These are phyloP conservation scores for Phyllosticta citrichinensis DNA, from an alignment of 2,329 filamentous ascomycete genomes.

Conservation along the genomic window DNA sequence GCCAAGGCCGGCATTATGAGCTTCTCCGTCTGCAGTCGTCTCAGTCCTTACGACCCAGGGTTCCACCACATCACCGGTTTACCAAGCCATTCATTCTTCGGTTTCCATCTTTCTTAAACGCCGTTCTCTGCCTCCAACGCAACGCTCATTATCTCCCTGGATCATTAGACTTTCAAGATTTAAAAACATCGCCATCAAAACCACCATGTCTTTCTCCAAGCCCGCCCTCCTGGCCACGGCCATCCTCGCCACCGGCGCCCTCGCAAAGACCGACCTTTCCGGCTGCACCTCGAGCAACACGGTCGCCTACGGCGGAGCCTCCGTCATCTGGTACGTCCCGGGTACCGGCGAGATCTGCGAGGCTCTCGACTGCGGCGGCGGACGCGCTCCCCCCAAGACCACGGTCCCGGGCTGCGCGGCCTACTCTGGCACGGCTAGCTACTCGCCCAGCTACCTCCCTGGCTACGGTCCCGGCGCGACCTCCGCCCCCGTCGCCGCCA, in stretches of 20 bases:
- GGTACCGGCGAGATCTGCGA: constrained; percentile 55
- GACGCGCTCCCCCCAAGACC: constrained; percentile 53
- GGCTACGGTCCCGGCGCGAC: constrained; percentile 17
- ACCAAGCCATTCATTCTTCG: not conserved
- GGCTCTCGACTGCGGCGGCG: constrained; percentile 57
- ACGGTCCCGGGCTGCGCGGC: constrained; percentile 49
- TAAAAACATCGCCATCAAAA: not conserved
- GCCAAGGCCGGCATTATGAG: not conserved
- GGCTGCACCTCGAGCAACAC: constrained; percentile 35
- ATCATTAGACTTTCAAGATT: not conserved
- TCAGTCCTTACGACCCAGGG: not conserved
- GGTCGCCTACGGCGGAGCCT: constrained; percentile 33
- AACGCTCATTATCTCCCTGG: not conserved
- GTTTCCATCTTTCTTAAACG: not conserved
- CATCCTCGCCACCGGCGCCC: constrained; percentile 20
- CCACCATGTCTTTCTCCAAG: constrained; percentile 2
- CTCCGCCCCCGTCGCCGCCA: not conserved
- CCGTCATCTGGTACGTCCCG: constrained; percentile 50
- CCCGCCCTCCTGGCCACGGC: constrained; percentile 19
- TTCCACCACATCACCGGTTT: not conserved
- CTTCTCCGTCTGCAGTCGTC: not conserved
- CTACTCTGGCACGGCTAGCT: constrained; percentile 48
- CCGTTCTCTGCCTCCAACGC: not conserved
- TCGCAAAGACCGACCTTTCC: constrained; percentile 28
- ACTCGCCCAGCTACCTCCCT: constrained; percentile 41